phyloP scores from a whole-genome alignment of 2,329 filamentous ascomycete genomes.

The Rhytidhysteron rufulum region DNA sequence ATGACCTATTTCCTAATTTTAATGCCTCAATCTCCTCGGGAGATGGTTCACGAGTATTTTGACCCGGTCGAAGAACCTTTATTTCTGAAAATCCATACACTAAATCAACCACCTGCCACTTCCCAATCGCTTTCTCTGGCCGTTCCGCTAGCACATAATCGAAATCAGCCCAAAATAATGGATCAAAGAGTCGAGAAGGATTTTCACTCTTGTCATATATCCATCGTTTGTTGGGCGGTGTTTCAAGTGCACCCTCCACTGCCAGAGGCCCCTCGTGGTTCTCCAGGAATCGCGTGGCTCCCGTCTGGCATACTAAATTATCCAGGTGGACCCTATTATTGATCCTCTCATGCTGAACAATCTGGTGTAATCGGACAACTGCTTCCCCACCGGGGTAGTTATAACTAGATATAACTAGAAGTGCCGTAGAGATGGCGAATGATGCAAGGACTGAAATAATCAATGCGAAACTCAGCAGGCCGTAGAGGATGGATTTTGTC shows the following conservation, averaged over 20 bases:
- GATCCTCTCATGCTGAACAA: constrained; percentile 14
- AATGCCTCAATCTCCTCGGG: constrained; percentile 10
- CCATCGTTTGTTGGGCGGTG: constrained; percentile 38
- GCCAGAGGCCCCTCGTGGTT: constrained; percentile 27
- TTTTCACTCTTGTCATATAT: constrained; percentile 60
- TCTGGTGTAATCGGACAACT: constrained; percentile 46
- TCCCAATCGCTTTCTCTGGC: constrained; percentile 44
- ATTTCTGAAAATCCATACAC: constrained; percentile 52
- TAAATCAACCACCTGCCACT: constrained; percentile 50
- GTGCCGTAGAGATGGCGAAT: constrained; percentile 57
- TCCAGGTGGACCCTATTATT: constrained; percentile 51
- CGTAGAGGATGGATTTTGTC: constrained; percentile 57
- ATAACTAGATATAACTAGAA: constrained; percentile 76
- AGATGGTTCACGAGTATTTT: constrained; percentile 15
- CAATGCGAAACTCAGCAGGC: constrained; percentile 53
- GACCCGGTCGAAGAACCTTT: constrained; percentile 43
- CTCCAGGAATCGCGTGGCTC: constrained; percentile 58
- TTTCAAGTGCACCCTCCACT: constrained; percentile 20
- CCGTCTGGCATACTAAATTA: constrained; percentile 61
- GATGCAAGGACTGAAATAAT: constrained; percentile 58
- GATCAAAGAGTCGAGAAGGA: constrained; percentile 42
- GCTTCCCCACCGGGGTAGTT: constrained; percentile 94
- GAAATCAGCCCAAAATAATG: constrained; percentile 55
- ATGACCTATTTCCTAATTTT: constrained; percentile 8
- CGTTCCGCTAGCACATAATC: constrained; percentile 57